Evolutionary conservation across 805 yeast species (phyloP).

Genomic region (Candida vaughaniae): DNA sequence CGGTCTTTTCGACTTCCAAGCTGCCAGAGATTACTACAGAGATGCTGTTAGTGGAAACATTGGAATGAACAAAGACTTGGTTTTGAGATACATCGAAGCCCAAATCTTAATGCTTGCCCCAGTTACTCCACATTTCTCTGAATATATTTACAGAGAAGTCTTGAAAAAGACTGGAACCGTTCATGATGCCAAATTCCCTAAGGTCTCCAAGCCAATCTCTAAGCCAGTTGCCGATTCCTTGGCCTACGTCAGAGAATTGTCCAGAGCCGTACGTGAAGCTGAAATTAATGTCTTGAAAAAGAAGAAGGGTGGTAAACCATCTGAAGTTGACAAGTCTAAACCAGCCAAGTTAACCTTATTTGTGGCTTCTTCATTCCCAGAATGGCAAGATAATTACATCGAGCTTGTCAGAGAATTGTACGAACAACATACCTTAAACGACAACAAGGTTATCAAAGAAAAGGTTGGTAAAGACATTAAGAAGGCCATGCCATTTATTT

Average conservation of each 20-base stretch:
- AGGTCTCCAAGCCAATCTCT: conserved; percentile 65
- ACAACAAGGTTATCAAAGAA: conserved; percentile 61
- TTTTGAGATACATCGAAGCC: conserved; percentile 76
- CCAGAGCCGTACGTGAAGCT: conserved; percentile 87
- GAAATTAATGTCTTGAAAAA: conserved; percentile 79
- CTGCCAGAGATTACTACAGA: conserved; percentile 94
- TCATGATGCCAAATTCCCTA: conserved; percentile 79
- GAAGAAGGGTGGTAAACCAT: conserved; percentile 79
- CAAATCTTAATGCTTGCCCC: conserved; percentile 88
- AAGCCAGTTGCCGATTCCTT: conserved; percentile 63
- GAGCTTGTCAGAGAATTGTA: conserved; percentile 74
- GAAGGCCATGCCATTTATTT: conserved; percentile 97
- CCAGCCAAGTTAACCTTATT: conserved; percentile 74
- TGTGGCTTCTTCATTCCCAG: conserved; percentile 77
- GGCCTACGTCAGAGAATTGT: conserved; percentile 72
- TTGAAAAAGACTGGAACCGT: conserved; percentile 65
- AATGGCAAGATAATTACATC: conserved; percentile 60
- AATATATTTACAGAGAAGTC: conserved; percentile 82
- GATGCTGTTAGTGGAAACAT: conserved; percentile 57
- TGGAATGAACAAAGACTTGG: conserved; percentile 82
- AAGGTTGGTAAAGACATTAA: conserved; percentile 87
- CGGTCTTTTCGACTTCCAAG: conserved; percentile 92
- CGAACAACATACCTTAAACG: conserved; percentile 60
- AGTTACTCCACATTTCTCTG: conserved; percentile 94
- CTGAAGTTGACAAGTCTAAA: conserved; percentile 69